Conservation (phyloP, 2,329 filamentous ascomycete species). For the Berkeleyomyces basicola region DNA sequence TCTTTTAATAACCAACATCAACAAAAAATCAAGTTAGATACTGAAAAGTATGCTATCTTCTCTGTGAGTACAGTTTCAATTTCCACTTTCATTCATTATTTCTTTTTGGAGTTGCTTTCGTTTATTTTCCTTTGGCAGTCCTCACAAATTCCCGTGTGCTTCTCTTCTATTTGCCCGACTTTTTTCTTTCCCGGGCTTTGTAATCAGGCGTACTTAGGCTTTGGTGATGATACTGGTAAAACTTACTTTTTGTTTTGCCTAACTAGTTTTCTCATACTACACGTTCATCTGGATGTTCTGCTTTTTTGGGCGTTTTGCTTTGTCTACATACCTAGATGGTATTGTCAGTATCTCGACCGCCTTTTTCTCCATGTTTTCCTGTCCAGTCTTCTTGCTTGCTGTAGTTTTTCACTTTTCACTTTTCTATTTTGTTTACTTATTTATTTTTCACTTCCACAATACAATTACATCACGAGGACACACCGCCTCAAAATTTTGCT, state of each 20-base stretch:
- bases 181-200: not conserved
- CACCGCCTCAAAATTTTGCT: not conserved
- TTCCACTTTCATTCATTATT: not conserved
- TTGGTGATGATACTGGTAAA: not conserved
- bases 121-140: not conserved
- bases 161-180: not conserved
- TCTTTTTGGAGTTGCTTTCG: not conserved
- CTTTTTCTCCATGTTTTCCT: not conserved
- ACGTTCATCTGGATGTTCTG: no score
- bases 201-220: not conserved
- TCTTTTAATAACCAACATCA: not conserved
- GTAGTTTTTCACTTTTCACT: not conserved
- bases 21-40: not conserved
- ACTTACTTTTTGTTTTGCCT: not conserved
- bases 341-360: not conserved
- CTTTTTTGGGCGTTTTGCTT: no score
- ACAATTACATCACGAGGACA: not conserved
- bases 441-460: slow-evolving; percentile 2
- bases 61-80: not conserved
- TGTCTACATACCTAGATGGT: not conserved
- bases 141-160: not conserved
- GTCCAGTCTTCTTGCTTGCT: no score
- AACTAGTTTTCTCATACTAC: not conserved
- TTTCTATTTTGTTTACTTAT: not conserved
- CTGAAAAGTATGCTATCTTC: not conserved